Base-by-base conservation (phyloP, 306 rosid genomes). In the Quercus robur region DNA sequence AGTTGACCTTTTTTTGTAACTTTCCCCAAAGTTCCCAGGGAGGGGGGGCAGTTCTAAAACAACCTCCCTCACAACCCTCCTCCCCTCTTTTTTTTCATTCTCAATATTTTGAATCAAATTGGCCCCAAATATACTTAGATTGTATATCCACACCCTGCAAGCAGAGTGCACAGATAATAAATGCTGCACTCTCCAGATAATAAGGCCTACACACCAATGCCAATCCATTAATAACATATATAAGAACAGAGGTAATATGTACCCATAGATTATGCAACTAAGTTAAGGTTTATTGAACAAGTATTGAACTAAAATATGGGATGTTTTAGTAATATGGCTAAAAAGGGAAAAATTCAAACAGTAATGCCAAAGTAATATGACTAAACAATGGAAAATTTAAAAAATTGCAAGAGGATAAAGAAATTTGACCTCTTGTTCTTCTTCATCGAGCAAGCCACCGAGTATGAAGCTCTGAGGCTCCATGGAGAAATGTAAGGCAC, bases 391-490 rank as follows among this genome's bases (percentile, higher is more conserved):
- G 56, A 80, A 70, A 56, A 74, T 30, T 76, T 44, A 8, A 70
- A 76, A 64, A 17, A 33, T 61, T 82, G 72, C 61, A 71, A 75
- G 68, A 30, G 75, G 81, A 83, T 70, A 73, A 73, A 79, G 78
- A 81, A 77, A 10, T 59, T 64, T 18, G 61, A 88, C 91, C 90
- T 86, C 69, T 69, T 79, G 81, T 56, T 87, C 89, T 82, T 86
- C 97, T 81, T 71, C 84, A 73, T 80, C 78, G 13, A 88, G 84
- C 80, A 81, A 81, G 76, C 81, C 81, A 56, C 89, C 88, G 26
- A 89, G 90, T 73, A 87, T 59, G 82, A 90, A 87, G 82, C 97
- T 89, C 58, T 87, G 74, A 78, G 99, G 97, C 85, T 93, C 97
- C 74, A 51, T 64, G 66, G 94, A 91, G 89, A 95, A 90, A 84